These are phyloP conservation scores for Aquilaria agallochum DNA, from an alignment of 441 rosid species.

Conservation along the genomic window DNA sequence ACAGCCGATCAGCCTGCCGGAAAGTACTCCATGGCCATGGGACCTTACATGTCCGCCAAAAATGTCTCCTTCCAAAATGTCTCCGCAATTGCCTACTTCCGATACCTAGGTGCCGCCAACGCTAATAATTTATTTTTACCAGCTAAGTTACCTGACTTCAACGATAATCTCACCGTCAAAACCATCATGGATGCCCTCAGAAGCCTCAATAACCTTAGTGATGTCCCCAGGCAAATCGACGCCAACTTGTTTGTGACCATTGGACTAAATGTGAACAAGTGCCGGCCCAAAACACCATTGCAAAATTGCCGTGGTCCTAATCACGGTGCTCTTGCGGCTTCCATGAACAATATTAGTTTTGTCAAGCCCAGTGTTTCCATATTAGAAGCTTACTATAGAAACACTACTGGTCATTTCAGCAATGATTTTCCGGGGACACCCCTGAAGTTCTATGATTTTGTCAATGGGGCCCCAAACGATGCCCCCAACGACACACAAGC, in stretches of 20 bases:
- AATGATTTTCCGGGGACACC: constrained; percentile 69
- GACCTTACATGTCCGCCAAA: constrained; percentile 72
- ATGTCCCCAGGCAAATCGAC: constrained; percentile 56
- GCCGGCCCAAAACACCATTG: constrained; percentile 48
- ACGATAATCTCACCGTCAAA: constrained; percentile 63
- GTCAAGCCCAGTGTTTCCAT: constrained; percentile 53
- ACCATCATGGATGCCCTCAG: constrained; percentile 73
- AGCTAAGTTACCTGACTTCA: constrained; percentile 64
- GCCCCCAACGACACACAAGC: constrained; percentile 66
- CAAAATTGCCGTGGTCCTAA: constrained; percentile 50
- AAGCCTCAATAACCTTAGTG: constrained; percentile 40
- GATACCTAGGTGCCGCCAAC: constrained; percentile 46
- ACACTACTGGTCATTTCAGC: constrained; percentile 56
- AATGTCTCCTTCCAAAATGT: constrained; percentile 56
- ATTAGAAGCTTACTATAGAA: constrained; percentile 69
- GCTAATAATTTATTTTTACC: constrained; percentile 48
- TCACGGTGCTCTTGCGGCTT: constrained; percentile 69
- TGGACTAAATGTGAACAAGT: constrained; percentile 66
- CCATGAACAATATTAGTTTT: constrained; percentile 85
- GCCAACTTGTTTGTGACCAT: constrained; percentile 55
- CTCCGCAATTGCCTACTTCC: constrained; percentile 56
- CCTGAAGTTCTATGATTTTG: constrained; percentile 65
- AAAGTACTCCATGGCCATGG: constrained; percentile 77
- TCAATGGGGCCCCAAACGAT: constrained; percentile 78
- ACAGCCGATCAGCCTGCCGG: constrained; percentile 66